Percentiles rank a stretch among this genome's conserved stretches.
Conservation (phyloP, 305 asterid species). For the Petunia hybrid region DNA sequence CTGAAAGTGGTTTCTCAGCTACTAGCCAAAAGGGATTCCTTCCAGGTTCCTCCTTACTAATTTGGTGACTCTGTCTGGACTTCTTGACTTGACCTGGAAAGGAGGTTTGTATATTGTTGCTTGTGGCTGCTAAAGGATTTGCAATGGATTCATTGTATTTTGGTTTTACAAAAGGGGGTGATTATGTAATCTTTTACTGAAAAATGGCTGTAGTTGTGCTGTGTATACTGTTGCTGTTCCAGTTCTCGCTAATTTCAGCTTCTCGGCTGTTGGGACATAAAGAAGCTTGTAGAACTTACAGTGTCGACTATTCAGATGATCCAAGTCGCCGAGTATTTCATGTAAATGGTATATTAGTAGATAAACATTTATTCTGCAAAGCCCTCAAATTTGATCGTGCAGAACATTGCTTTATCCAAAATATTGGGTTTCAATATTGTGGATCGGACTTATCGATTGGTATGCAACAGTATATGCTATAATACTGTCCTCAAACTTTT, state of each 20-base stretch:
- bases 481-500: not conserved
- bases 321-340: slow-evolving; percentile 53
- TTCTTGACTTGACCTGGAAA: slow-evolving; percentile 38
- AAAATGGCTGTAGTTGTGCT: slow-evolving; percentile 49
- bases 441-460: slow-evolving; percentile 51
- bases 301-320: slow-evolving; percentile 50
- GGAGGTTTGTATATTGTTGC: slow-evolving; percentile 34
- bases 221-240: slow-evolving; percentile 52
- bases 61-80: slow-evolving; percentile 25
- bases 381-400: slow-evolving; percentile 49
- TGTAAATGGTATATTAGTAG: slow-evolving; percentile 67
- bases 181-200: slow-evolving; percentile 40
- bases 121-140: slow-evolving; percentile 44
- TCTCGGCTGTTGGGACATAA: slow-evolving; percentile 51
- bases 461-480: slow-evolving; percentile 39
- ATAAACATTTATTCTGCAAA: slow-evolving; percentile 63
- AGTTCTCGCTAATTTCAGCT: slow-evolving; percentile 51
- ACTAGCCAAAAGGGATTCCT: not conserved
- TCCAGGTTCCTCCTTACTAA: not conserved
- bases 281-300: slow-evolving; percentile 60
- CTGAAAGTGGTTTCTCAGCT: slow-evolving; percentile 25
- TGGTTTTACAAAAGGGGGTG: slow-evolving; percentile 43
- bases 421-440: slow-evolving; percentile 52
- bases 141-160: slow-evolving; percentile 45
- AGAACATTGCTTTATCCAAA: slow-evolving; percentile 54